Evolutionary conservation across 257 asterid species (phyloP), one percentile per base, ranked within the genome.

Genomic region (Przewalskia tangutica): DNA sequence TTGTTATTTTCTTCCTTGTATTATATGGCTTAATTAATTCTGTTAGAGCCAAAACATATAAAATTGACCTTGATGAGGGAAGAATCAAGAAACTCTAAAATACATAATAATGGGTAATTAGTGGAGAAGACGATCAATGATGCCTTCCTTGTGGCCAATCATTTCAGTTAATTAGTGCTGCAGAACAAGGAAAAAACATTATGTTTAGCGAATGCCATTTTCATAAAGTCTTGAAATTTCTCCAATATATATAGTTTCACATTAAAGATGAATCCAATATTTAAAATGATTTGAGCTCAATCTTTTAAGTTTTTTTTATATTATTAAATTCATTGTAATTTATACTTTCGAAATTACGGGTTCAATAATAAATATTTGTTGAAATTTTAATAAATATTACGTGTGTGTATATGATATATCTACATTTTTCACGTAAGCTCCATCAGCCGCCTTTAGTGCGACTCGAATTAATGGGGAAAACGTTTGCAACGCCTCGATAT

Each of bases 71-170:
- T 40, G 42, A 32, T 20, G 42, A 32, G 14, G 36, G 56, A 42
- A 70, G 36, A 70, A 42, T 70, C 56, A 18, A 70, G 38, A 70
- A 18, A 70, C 56, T 70, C 17, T 10, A 18, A 42, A 42, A 70
- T 70, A 70, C 77, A 70, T 42, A 70, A n/a, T 48, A 18, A 70
- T 70, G 34, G 5, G 56, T 70, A 70, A 44, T 38, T 38, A 38
- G 84, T 87, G 84, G 86, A 78, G 70, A 46, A 14, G 48, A 65
- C 12, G 73, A 68, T 70, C 13, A 78, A 77, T 83, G 81, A 84
- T 86, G 84, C 82, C 82, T 82, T 87, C 88, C 84, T 84, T 84
- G 87, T 84, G 86, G 87, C 83, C 68, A 71, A 60, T 85, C 82
- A 65, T 77, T 42, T 46, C 17, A 76, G 48, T 42, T 68, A 27